Conservation (phyloP, 768 basidiomycete genomes). For the Pleurotus ostreatus region DNA sequence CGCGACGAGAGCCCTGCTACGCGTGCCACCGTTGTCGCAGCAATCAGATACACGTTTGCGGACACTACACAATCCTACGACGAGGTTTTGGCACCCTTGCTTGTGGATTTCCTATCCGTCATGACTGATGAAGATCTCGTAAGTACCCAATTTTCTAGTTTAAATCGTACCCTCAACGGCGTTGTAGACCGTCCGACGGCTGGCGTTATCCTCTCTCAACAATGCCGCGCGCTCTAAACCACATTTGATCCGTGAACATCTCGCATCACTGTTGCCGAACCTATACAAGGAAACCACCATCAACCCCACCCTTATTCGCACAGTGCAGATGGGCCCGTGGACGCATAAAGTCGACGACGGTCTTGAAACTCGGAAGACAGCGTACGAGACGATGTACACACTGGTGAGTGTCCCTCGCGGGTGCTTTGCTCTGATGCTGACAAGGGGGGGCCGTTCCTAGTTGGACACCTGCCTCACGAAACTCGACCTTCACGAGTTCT, state of each 20-base stretch:
- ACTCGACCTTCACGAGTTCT: conserved; percentile 84
- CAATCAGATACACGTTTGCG: conserved; percentile 91
- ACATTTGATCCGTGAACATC: conserved; percentile 83
- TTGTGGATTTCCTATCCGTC: conserved; percentile 87
- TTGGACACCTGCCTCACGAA: conserved; percentile 88
- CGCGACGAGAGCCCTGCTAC: conserved; percentile 65
- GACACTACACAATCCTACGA: conserved; percentile 85
- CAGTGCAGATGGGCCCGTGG: conserved; percentile 97
- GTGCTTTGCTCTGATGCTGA: not conserved
- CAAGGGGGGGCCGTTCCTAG: conserved; percentile 30
- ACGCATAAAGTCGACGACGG: conserved; percentile 97
- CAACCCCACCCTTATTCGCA: conserved; percentile 76
- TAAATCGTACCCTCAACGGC: not conserved
- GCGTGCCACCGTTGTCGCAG: conserved; percentile 86
- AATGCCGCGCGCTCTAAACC: conserved; percentile 95
- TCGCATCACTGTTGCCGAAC: conserved; percentile 68
- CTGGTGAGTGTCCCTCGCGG: conserved; percentile 48
- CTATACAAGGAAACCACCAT: conserved; percentile 84
- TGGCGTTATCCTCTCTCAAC: conserved; percentile 88
- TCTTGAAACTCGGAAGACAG: conserved; percentile 92
- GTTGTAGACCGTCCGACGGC: conserved; percentile 77
- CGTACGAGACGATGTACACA: conserved; percentile 96
- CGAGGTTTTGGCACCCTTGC: conserved; percentile 80
- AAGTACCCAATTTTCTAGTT: conserved; percentile 19
- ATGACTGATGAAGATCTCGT: conserved; percentile 90